A percentile compares a stretch with the other conserved stretches of the same genome.
These are phyloP conservation scores for Globisporangium solare DNA, from an alignment of 352 stramenopile genomes.

Conservation along the genomic window DNA sequence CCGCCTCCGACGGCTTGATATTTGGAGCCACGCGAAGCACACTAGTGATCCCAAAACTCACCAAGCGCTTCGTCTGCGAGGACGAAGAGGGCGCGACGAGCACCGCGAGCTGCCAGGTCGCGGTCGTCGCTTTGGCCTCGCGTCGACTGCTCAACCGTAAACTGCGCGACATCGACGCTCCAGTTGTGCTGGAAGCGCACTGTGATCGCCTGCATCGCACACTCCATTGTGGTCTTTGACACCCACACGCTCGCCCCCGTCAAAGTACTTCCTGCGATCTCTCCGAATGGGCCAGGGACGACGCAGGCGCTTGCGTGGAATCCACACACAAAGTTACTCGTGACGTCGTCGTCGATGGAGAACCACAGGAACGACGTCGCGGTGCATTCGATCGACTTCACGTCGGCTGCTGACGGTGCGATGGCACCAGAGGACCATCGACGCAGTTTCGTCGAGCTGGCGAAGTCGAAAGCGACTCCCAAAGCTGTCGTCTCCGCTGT, in stretches of 20 bases:
- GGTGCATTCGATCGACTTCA: slow-evolving; percentile 24
- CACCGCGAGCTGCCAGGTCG: slow-evolving; percentile 30
- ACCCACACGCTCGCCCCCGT: slow-evolving; percentile 15
- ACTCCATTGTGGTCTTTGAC: slow-evolving; percentile 20
- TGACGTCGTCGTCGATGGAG: slow-evolving; percentile 11
- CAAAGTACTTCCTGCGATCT: slow-evolving; percentile 7
- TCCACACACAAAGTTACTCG: slow-evolving; percentile 20
- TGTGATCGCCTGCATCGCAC: slow-evolving; percentile 13
- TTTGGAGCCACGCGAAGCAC: slow-evolving; percentile 25
- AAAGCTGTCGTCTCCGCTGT: not conserved
- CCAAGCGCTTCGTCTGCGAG: slow-evolving; percentile 39
- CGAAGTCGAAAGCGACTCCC: slow-evolving; percentile 7
- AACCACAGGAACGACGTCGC: slow-evolving; percentile 14
- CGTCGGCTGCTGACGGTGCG: not conserved
- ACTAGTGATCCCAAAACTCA: slow-evolving; percentile 35
- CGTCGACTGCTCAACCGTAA: slow-evolving; percentile 20
- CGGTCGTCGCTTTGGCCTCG: slow-evolving; percentile 21
- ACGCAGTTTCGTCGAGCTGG: not conserved
- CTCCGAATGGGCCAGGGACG: slow-evolving; percentile 1
- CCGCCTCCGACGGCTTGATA: slow-evolving; percentile 28
- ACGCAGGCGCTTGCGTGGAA: slow-evolving; percentile 17
- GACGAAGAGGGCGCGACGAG: slow-evolving; percentile 51
- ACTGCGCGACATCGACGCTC: slow-evolving; percentile 24
- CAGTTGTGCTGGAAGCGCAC: slow-evolving; percentile 14
- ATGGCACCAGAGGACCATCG: not conserved